phyloP scores from a whole-genome alignment of 768 basidiomycete genomes.

The Collybia mongolica region DNA sequence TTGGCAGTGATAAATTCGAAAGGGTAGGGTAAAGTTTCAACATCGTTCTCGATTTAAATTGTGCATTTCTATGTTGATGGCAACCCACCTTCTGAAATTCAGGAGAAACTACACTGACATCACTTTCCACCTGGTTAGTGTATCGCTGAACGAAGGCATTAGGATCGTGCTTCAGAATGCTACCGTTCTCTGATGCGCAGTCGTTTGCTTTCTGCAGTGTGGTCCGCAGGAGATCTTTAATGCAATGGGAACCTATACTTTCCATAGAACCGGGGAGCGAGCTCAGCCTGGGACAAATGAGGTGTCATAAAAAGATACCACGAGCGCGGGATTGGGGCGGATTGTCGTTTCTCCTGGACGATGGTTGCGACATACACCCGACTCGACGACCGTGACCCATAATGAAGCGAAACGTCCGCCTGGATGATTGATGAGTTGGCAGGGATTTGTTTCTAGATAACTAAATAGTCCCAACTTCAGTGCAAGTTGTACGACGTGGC shows the following conservation, averaged over 20 bases:
- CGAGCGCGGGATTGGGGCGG: constrained; percentile 26
- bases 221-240: constrained; percentile 19
- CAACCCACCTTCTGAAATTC: too few relatives aligned
- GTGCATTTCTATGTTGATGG: too few relatives aligned
- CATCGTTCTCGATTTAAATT: too few relatives aligned
- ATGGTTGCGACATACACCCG: constrained; percentile 32
- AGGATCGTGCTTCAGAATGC: too few relatives aligned
- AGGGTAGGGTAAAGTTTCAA: too few relatives aligned
- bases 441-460: background rate
- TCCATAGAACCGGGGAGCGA: constrained; percentile 18
- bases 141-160: too few relatives aligned
- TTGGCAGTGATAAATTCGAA: too few relatives aligned
- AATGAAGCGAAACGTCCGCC: too few relatives aligned
- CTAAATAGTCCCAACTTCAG: constrained; percentile 34
- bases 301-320: constrained; percentile 35
- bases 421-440: too few relatives aligned
- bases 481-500: constrained; percentile 47
- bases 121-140: too few relatives aligned
- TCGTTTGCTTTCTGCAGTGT: background rate
- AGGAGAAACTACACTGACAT: too few relatives aligned
- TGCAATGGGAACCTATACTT: constrained; percentile 22
- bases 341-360: constrained; percentile 34
- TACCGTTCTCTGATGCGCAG: too few relatives aligned
- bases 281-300: constrained; percentile 24
- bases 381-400: constrained; percentile 8